Evolutionary conservation across 768 basidiomycete genomes (phyloP), one percentile per base, ranked within the genome.

Genomic region (Tricholoma matsutake): DNA sequence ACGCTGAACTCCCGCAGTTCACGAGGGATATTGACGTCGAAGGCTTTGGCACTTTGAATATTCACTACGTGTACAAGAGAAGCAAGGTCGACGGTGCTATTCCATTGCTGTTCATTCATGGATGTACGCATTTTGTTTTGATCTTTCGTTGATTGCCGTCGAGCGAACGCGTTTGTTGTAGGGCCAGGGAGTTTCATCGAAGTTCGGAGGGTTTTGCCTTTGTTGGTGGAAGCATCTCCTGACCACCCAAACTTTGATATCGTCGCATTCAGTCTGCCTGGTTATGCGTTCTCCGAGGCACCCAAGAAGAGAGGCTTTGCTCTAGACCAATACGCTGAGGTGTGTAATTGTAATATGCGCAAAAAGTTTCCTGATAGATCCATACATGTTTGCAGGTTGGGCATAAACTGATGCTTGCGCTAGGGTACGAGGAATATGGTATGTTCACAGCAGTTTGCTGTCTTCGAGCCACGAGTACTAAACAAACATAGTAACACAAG

Each of bases 131-230:
- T 39, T 13, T 10, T 10, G 9, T 14, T 13, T 28, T 28, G 6
- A 55, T n/a, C n/a, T n/a, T n/a, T n/a, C n/a, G n/a, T n/a, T n/a
- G n/a, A n/a, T n/a, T n/a, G n/a, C n/a, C n/a, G n/a, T n/a, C n/a
- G n/a, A n/a, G n/a, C n/a, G n/a, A n/a, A n/a, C n/a, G n/a, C n/a
- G n/a, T n/a, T n/a, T n/a, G n/a, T n/a, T 53, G 4, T 25, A 86
- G 86, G 86, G 86, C 86, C 85, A 0, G 85, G 87, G 59, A 77
- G 80, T 60, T 84, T 86, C 67, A 58, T 81, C 20, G 86, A 88
- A 72, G 81, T 79, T 7, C 68, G 73, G 43, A 88, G 87, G 72
- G 72, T 88, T 4, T 69, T 89, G 0, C 83, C 85, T 2, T 66
- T 86, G 4, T 71, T 89, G 61, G 75, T 79, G 0, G 69, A 75